phyloP scores from a whole-genome alignment of 495 filamentous ascomycete genomes.

The Filosporella fistucella region DNA sequence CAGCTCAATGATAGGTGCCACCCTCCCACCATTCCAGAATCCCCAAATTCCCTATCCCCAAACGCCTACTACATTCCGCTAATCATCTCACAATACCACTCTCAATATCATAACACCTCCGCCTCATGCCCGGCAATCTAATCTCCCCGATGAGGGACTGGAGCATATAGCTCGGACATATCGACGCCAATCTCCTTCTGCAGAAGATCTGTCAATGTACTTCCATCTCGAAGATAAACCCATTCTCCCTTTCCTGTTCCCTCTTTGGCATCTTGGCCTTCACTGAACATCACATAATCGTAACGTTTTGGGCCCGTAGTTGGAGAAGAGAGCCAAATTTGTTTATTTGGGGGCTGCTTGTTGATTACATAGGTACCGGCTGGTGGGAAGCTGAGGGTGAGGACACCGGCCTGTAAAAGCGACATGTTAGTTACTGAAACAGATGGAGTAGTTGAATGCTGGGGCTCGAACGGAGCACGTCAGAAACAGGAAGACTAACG shows the following conservation, averaged over 20 bases:
- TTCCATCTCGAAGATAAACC: slow-evolving; percentile 81
- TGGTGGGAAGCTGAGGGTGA: slow-evolving; percentile 61
- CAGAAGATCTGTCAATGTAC: slow-evolving; percentile 66
- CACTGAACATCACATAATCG: slow-evolving; percentile 73
- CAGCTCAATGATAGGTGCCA: too few relatives aligned
- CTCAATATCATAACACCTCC: neutral
- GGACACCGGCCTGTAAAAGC: slow-evolving; percentile 65
- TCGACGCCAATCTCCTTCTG: slow-evolving; percentile 62
- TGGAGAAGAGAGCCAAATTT: slow-evolving; percentile 95
- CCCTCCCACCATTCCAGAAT: too few relatives aligned
- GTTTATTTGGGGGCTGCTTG: slow-evolving; percentile 96
- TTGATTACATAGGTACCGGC: slow-evolving; percentile 86
- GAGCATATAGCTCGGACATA: slow-evolving; percentile 18
- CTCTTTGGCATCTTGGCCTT: slow-evolving; percentile 70
- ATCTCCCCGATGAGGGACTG: slow-evolving; percentile 3
- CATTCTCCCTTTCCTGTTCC: slow-evolving; percentile 65
- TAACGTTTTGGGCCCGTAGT: slow-evolving; percentile 89
- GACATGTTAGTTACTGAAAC: slow-evolving; percentile 5
- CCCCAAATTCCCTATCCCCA: too few relatives aligned
- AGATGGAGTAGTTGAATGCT: neutral
- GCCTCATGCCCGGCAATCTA: neutral
- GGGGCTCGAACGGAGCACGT: neutral
- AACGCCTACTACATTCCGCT: too few relatives aligned
- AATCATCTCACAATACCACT: too few relatives aligned
- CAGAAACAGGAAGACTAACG: slow-evolving; percentile 29